Base-by-base conservation (phyloP, 306 rosid species). In the Quercus variabilis region DNA sequence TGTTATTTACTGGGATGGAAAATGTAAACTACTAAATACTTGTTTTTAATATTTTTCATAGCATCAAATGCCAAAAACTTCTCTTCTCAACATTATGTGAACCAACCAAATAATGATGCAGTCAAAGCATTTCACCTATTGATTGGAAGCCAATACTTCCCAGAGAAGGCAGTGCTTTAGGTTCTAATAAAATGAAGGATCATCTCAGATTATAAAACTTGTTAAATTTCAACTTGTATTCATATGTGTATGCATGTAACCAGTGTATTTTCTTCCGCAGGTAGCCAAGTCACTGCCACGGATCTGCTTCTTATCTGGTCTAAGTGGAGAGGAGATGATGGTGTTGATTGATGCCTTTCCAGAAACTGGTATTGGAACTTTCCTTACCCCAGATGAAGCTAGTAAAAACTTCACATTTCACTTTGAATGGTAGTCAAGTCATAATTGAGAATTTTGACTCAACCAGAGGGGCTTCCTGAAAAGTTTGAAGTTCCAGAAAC, bases 281-380 rank as follows among this genome's bases (percentile, higher is more conserved):
- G 82, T 91, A 51, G 94, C 88, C 19, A 82, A 74, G 84, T 85
- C 92, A 12, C 88, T 92, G 82, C 99, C 99, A 28, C 95, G 99
- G 65, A 92, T 95, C 80, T 95, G 99, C 81, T 91, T 95, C 89
- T 81, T 92, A 30, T 95, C 98, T 19, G 99, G 99, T 82, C 90
- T 95, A 72, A 90, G 89, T 19, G 98, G 99, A 69, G 98, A 92
- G 85, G 98, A 95, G 90, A 95, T 88, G 99, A 89, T 95, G 90
- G 89, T 91, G 97, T 91, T 95, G 81, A 88, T 95, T 30, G 98
- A 95, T 67, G 89, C 97, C 81, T 95, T 91, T 82, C 96, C 94
- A 4, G 97, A 95, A 78, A 77, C 92, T 9, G 99, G 98, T 92
- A 90, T 76, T 21, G 3, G 46, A 69, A 31, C 69, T 72, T 25